Conservation (phyloP, 2,329 filamentous ascomycete genomes). For the Sporothrix pseudoabietina region DNA sequence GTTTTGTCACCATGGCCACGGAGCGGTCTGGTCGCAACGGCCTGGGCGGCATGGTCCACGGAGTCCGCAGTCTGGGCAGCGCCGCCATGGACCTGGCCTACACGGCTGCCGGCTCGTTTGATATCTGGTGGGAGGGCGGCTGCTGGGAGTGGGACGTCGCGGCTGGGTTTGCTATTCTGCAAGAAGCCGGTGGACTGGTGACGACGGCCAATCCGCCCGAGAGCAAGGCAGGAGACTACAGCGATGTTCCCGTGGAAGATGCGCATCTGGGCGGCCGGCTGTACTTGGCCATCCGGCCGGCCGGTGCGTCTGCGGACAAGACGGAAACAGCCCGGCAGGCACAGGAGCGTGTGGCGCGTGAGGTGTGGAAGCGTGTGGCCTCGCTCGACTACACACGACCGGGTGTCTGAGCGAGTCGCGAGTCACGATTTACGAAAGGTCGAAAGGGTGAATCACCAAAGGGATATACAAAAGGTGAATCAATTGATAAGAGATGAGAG, state of each 20-base stretch:
- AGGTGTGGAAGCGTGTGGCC: conserved; percentile 71
- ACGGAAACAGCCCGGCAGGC: conserved; percentile 64
- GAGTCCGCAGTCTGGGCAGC: conserved; percentile 70
- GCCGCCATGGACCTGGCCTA: conserved; percentile 76
- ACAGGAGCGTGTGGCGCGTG: conserved; percentile 70
- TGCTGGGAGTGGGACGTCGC: conserved; percentile 85
- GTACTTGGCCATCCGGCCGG: conserved; percentile 72
- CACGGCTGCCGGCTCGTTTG: conserved; percentile 72
- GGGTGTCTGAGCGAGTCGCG: background rate
- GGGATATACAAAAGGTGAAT: background rate
- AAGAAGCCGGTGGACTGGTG: conserved; percentile 72
- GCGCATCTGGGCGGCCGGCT: conserved; percentile 66
- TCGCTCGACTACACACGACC: conserved; percentile 68
- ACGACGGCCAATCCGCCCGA: conserved; percentile 72
- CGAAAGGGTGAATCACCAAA: no score
- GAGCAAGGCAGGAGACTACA: conserved; percentile 45
- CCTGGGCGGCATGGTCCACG: conserved; percentile 78
- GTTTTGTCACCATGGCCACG: conserved; percentile 73
- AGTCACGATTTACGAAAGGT: no score
- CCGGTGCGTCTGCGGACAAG: conserved; percentile 56
- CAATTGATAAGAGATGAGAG: no score
- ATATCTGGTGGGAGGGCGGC: conserved; percentile 82
- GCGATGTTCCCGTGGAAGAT: conserved; percentile 59
- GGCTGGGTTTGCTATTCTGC: conserved; percentile 70
- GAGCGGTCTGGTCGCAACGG: conserved; percentile 65